phyloP scores from a whole-genome alignment of 2,329 filamentous ascomycete species.

The Neonectria coccinea region DNA sequence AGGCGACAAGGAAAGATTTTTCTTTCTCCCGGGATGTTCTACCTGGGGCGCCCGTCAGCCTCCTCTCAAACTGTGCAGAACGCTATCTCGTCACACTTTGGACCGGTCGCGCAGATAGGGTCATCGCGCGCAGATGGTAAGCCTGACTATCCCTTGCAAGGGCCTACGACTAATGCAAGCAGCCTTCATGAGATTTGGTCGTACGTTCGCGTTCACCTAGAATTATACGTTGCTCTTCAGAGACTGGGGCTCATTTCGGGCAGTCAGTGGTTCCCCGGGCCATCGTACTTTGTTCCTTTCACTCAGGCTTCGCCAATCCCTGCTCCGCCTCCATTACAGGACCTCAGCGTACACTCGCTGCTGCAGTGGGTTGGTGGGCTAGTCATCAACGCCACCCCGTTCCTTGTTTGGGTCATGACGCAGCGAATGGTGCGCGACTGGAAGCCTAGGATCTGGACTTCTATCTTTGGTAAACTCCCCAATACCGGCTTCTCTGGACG shows the following conservation, averaged over 20 bases:
- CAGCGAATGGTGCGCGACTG: slow-evolving; percentile 53
- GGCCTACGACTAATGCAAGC: slow-evolving; percentile 24
- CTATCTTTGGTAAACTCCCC: slow-evolving; percentile 56
- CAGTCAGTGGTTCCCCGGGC: slow-evolving; percentile 56
- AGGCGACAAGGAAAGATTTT: slow-evolving; percentile 43
- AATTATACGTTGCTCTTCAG: slow-evolving; percentile 65
- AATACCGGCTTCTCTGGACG: slow-evolving; percentile 50
- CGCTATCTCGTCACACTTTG: slow-evolving; percentile 43
- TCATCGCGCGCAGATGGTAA: slow-evolving; percentile 45
- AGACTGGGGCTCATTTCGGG: slow-evolving; percentile 60
- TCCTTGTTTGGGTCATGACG: slow-evolving; percentile 60
- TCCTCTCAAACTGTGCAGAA: slow-evolving; percentile 48
- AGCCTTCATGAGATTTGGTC: slow-evolving; percentile 51
- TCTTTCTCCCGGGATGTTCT: slow-evolving; percentile 49
- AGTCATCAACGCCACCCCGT: slow-evolving; percentile 59
- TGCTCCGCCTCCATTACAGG: slow-evolving; percentile 56
- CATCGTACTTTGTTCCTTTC: slow-evolving; percentile 67
- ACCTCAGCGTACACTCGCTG: slow-evolving; percentile 54
- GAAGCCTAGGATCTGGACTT: slow-evolving; percentile 52
- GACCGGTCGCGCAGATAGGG: slow-evolving; percentile 39
- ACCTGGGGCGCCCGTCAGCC: slow-evolving; percentile 49
- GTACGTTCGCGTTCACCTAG: slow-evolving; percentile 63
- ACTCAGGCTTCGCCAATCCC: slow-evolving; percentile 62
- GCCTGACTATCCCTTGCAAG: slow-evolving; percentile 11
- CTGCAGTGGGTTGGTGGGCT: slow-evolving; percentile 57